Evolutionary conservation across 441 rosid genomes (phyloP).

Genomic region (Rhodomyrtus psidioides): DNA sequence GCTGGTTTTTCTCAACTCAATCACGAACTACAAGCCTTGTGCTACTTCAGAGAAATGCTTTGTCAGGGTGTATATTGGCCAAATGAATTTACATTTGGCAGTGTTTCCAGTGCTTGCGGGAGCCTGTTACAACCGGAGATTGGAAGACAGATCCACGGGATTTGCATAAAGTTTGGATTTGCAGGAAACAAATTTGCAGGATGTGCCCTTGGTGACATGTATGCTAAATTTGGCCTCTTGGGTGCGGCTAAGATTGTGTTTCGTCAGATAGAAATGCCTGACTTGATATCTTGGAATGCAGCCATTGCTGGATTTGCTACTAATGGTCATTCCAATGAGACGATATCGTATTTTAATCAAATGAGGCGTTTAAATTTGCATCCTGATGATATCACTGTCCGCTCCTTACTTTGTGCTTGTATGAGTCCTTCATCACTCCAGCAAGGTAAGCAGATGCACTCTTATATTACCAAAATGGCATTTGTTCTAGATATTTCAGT

Average conservation of each 20-base stretch:
- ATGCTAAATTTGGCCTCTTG: conserved; percentile 37
- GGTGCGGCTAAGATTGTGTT: conserved; percentile 31
- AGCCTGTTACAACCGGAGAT: conserved; percentile 30
- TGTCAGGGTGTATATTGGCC: conserved; percentile 31
- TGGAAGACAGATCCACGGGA: conserved; percentile 46
- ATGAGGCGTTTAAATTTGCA: conserved; percentile 23
- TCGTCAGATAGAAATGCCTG: conserved; percentile 35
- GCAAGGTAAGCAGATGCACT: conserved; percentile 46
- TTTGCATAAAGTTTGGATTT: conserved; percentile 39
- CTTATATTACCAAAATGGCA: conserved; percentile 35
- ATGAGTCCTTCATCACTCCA: conserved; percentile 11
- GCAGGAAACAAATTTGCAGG: conserved; percentile 25
- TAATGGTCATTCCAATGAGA: conserved; percentile 22
- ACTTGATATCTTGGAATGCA: conserved; percentile 51
- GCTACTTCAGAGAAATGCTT: conserved; percentile 36
- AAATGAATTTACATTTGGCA: conserved; percentile 49
- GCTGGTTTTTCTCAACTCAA: conserved; percentile 41
- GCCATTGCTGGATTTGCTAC: conserved; percentile 40
- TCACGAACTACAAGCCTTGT: conserved; percentile 38
- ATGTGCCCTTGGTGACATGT: conserved; percentile 48
- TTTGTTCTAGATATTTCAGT: conserved; percentile 24
- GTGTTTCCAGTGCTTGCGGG: conserved; percentile 44
- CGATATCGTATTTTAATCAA: conserved; percentile 20
- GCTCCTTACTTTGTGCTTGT: conserved; percentile 39
- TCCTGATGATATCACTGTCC: conserved; percentile 37